Conservation (phyloP, 805 yeast genomes). For the Candida rishiriensis region DNA sequence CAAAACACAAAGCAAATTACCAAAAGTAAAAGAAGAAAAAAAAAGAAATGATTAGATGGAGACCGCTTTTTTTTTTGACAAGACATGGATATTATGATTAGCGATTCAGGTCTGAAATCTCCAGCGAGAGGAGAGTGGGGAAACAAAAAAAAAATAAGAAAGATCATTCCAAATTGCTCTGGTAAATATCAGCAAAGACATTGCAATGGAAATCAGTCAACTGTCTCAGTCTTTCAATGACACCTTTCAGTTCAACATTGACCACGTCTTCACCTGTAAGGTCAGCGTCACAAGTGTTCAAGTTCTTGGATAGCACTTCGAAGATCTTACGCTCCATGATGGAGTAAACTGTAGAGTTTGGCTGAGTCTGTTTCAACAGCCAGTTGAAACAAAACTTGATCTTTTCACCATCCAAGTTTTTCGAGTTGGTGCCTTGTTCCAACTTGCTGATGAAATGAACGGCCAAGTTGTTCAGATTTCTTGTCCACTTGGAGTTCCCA, state of each 20-base stretch:
- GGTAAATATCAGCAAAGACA: slow-evolving; percentile 72
- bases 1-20: no score
- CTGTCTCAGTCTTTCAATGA: slow-evolving; percentile 57
- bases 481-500: slow-evolving; percentile 88
- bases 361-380: slow-evolving; percentile 84
- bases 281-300: slow-evolving; percentile 6
- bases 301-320: slow-evolving; percentile 34
- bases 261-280: slow-evolving; percentile 23
- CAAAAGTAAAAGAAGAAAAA: no score
- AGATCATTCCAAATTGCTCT: neutral
- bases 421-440: neutral
- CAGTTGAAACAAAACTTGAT: slow-evolving; percentile 68
- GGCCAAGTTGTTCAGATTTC: slow-evolving; percentile 68
- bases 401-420: slow-evolving; percentile 33
- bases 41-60: no score
- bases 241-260: slow-evolving; percentile 51
- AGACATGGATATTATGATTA: no score
- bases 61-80: no score
- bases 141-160: neutral
- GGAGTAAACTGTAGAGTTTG: slow-evolving; percentile 69
- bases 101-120: no score
- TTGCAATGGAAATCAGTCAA: slow-evolving; percentile 77
- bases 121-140: no score
- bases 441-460: slow-evolving; percentile 54
- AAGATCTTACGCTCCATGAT: slow-evolving; percentile 67